Percentiles rank a stretch among this genome's conserved stretches.
phyloP scores from a whole-genome alignment of 768 basidiomycete species.

The Coprinellus micaceus region DNA sequence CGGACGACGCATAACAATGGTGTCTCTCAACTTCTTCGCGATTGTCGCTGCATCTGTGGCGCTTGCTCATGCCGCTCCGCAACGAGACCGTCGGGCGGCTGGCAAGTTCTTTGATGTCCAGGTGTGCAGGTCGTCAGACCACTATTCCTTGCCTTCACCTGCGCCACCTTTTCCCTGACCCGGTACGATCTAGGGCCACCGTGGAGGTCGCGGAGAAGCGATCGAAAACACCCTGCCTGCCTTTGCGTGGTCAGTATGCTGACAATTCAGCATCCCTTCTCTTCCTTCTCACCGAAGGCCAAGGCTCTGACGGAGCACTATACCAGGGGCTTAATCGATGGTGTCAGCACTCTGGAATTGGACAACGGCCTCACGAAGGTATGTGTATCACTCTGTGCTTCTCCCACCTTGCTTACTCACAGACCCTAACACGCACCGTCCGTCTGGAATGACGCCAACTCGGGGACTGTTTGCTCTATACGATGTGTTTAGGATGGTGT shows the following conservation, averaged over 20 bases:
- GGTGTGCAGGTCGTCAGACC: conserved; percentile 9
- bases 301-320: conserved; percentile 7
- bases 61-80: background rate
- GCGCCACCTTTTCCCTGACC: background rate
- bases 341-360: conserved; percentile 72
- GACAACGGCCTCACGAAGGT: conserved; percentile 78
- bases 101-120: conserved; percentile 15
- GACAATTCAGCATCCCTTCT: background rate
- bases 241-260: conserved; percentile 71
- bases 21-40: background rate
- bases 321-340: conserved; percentile 68
- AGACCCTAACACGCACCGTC: background rate
- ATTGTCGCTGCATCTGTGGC: background rate
- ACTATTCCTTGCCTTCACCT: too few species aligned
- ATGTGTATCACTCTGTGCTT: too few species aligned
- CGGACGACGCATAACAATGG: background rate
- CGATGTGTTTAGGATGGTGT: conserved; percentile 83
- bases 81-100: background rate
- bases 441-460: conserved; percentile 3
- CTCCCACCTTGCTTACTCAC: background rate
- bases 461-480: background rate
- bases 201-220: conserved; percentile 72
- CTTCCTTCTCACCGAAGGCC: background rate
- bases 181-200: conserved; percentile 52
- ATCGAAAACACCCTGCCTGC: conserved; percentile 70